A percentile compares a stretch with the other conserved stretches of the same genome.
These are phyloP conservation scores for Cryptococcus deneoformans DNA, from an alignment of 1,284 basidiomycete genomes.

Conservation along the genomic window DNA sequence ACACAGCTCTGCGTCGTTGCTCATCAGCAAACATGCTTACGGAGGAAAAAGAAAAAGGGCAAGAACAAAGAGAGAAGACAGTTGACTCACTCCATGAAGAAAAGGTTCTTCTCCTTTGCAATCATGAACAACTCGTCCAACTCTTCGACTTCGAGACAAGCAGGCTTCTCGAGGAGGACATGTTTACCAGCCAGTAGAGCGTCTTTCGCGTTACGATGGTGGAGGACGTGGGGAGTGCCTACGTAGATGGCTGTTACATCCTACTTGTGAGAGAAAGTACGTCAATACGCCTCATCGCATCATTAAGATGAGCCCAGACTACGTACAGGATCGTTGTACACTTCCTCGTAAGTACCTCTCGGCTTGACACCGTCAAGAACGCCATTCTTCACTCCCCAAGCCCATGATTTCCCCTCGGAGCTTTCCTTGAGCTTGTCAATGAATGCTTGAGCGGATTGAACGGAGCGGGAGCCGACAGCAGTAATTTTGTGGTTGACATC, in stretches of 20 bases:
- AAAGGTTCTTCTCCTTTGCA: conserved; percentile 71
- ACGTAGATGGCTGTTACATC: conserved; percentile 55
- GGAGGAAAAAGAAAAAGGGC: no score
- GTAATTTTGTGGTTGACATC: conserved; percentile 74
- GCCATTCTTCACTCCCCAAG: conserved; percentile 30
- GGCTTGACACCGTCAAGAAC: conserved; percentile 55
- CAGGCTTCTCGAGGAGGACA: conserved; percentile 79
- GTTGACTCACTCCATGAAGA: conserved; percentile 79
- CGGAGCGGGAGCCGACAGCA: conserved; percentile 74
- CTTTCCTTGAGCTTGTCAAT: conserved; percentile 52
- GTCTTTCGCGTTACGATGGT: conserved; percentile 73
- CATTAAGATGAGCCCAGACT: background rate
- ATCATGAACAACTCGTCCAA: conserved; percentile 62
- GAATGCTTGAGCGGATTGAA: conserved; percentile 68
- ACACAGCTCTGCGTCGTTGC: conserved; percentile 21
- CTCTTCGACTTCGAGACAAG: conserved; percentile 53
- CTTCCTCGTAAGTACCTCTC: conserved; percentile 70
- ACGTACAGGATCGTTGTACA: conserved; percentile 64
- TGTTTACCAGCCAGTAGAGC: conserved; percentile 56
- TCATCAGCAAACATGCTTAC: no score
- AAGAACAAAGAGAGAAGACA: background rate
- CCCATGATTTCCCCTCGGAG: conserved; percentile 3
- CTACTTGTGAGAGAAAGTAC: no score
- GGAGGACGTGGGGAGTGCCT: conserved; percentile 81
- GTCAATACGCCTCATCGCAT: no score